Conservation (phyloP, 176 grass and related monocot genomes). For the Cenchrus fungigraminus region DNA sequence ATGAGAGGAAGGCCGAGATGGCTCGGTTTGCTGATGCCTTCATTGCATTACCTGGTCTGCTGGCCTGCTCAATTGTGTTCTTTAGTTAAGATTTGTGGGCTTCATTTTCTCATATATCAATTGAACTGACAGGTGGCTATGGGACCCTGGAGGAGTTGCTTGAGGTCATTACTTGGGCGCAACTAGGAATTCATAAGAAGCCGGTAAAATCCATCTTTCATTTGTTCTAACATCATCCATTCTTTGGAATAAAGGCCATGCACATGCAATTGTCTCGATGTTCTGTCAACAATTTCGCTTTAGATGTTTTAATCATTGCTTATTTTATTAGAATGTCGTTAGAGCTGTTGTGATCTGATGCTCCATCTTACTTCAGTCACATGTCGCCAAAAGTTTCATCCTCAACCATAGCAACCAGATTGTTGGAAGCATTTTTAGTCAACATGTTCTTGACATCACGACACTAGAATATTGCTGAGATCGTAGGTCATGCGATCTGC, state of each 20-base stretch:
- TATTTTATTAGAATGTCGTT: constrained; percentile 47
- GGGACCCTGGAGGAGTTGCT: constrained; percentile 94
- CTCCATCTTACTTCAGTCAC: constrained; percentile 24
- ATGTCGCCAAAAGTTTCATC: constrained; percentile 35
- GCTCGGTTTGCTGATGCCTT: constrained; percentile 93
- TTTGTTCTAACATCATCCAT: background rate
- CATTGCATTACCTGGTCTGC: constrained; percentile 85
- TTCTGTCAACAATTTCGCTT: constrained; percentile 34
- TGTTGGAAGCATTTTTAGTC: constrained; percentile 23
- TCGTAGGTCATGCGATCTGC: constrained; percentile 38
- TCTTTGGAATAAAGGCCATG: background rate
- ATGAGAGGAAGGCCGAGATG: constrained; percentile 96
- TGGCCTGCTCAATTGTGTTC: background rate
- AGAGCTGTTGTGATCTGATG: constrained; percentile 50
- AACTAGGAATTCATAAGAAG: constrained; percentile 95
- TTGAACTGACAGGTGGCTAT: constrained; percentile 67
- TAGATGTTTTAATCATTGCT: background rate
- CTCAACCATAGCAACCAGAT: background rate
- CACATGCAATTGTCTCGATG: constrained; percentile 8
- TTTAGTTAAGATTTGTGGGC: background rate
- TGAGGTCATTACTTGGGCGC: constrained; percentile 92
- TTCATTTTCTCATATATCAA: background rate
- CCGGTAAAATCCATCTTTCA: constrained; percentile 51
- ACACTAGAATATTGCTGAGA: constrained; percentile 33
- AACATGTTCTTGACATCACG: constrained; percentile 19